These are phyloP conservation scores for Arthromyces matolae DNA, from an alignment of 768 basidiomycete species.

Conservation along the genomic window DNA sequence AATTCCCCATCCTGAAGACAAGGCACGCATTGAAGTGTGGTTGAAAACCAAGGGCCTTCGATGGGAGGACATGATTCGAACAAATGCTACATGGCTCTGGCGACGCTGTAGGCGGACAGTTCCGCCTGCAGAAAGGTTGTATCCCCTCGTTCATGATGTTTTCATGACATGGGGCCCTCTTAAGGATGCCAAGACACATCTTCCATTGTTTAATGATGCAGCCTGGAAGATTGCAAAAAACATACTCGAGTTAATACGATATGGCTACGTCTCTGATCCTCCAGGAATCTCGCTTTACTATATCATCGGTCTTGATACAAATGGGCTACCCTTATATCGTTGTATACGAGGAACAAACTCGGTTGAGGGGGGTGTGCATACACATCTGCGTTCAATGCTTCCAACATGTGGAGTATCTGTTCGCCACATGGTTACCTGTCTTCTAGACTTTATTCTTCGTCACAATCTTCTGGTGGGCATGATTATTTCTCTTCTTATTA, in stretches of 20 bases:
- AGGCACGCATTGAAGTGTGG: background rate
- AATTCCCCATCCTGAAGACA: slow-evolving; percentile 20
- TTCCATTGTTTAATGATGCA: slow-evolving; percentile 21
- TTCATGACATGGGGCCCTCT: slow-evolving; percentile 21
- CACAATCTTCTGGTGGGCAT: background rate
- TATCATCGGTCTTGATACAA: background rate
- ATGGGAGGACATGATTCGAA: background rate
- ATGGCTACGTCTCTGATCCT: slow-evolving; percentile 1
- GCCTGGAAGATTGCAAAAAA: too few relatives aligned
- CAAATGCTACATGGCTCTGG: slow-evolving; percentile 10
- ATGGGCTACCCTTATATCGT: background rate
- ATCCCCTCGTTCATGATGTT: too few relatives aligned
- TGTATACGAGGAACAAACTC: background rate
- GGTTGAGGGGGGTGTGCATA: background rate
- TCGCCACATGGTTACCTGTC: background rate
- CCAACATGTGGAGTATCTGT: background rate
- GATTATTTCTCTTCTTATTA: background rate
- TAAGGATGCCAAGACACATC: slow-evolving; percentile 20
- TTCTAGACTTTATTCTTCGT: slow-evolving; percentile 1
- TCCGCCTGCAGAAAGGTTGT: slow-evolving; percentile 23
- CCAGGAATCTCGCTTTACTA: background rate
- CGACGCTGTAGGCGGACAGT: slow-evolving; percentile 17
- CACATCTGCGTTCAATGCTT: background rate
- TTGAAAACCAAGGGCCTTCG: background rate
- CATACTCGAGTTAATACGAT: slow-evolving; percentile 12